A percentile compares a stretch with the other conserved stretches of the same genome.
phyloP scores from a whole-genome alignment of 1,139 yeast species.

The Sugiyamaella pinicola region DNA sequence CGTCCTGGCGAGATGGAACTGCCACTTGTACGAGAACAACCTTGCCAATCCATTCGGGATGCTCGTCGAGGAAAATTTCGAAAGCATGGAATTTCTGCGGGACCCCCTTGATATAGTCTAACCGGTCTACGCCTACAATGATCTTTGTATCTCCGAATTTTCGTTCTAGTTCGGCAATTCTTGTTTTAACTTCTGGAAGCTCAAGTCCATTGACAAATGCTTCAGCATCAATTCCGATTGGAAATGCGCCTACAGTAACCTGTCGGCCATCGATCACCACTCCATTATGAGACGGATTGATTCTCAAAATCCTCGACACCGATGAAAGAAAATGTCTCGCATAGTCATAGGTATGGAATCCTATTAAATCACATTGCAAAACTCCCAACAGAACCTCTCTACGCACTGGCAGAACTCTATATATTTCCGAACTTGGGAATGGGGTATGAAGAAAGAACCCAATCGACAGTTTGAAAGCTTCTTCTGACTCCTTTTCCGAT shows the following conservation, averaged over 20 bases:
- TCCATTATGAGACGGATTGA: conserved; percentile 88
- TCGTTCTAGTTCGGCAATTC: conserved; percentile 63
- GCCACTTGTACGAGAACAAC: conserved; percentile 96
- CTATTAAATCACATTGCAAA: conserved; percentile 89
- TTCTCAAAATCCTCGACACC: conserved; percentile 81
- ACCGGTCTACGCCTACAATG: conserved; percentile 92
- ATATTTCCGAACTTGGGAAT: conserved; percentile 95
- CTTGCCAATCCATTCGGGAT: conserved; percentile 98
- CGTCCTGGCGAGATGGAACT: conserved; percentile 97
- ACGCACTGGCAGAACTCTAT: conserved; percentile 92
- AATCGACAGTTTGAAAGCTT: conserved; percentile 38
- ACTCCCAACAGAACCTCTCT: conserved; percentile 91
- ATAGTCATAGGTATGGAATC: conserved; percentile 98
- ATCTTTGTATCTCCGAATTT: conserved; percentile 75
- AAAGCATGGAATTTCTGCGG: conserved; percentile 96
- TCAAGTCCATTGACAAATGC: conserved; percentile 81
- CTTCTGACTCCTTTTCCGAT: conserved; percentile 47
- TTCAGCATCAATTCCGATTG: conserved; percentile 96
- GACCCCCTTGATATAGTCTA: conserved; percentile 95
- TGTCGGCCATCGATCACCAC: conserved; percentile 75
- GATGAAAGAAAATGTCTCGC: conserved; percentile 96
- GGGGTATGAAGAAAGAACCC: conserved; percentile 98
- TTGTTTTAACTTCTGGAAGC: conserved; percentile 59
- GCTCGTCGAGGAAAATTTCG: conserved; percentile 85
- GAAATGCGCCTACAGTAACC: conserved; percentile 93